Conservation (phyloP, 2,329 filamentous ascomycete species). For the Fusarium falciforme region DNA sequence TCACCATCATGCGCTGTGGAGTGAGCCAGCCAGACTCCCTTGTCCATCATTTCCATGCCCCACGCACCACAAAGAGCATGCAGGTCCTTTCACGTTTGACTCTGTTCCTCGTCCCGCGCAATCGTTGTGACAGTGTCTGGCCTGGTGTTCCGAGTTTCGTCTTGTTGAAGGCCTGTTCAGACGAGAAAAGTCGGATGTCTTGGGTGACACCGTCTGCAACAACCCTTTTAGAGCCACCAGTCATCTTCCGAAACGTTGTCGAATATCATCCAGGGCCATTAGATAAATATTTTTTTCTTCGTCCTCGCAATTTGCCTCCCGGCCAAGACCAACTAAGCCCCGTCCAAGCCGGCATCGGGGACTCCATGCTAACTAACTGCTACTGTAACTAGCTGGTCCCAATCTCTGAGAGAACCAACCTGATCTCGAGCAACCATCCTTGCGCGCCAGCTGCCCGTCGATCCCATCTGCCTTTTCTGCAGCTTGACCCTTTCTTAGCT, state of each 20-base stretch:
- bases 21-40: slow-evolving; percentile 1
- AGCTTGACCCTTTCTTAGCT: background rate
- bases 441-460: background rate
- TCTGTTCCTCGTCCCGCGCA: background rate
- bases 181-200: background rate
- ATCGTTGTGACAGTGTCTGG: background rate
- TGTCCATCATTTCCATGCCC: slow-evolving; percentile 7
- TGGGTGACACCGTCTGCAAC: background rate
- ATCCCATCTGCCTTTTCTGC: background rate
- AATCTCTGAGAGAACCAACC: background rate
- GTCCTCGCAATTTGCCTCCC: background rate
- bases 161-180: background rate
- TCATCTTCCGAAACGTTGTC: background rate
- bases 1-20: background rate
- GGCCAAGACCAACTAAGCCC: background rate
- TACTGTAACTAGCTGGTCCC: background rate
- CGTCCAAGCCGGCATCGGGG: slow-evolving; percentile 4
- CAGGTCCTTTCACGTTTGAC: slow-evolving; percentile 12
- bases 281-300: slow-evolving; percentile 8
- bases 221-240: background rate
- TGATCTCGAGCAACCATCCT: background rate
- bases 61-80: slow-evolving; percentile 35
- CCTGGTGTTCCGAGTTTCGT: background rate
- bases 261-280: background rate
- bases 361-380: background rate